Base-by-base conservation (phyloP, 441 rosid genomes). In the Capsella rubella region DNA sequence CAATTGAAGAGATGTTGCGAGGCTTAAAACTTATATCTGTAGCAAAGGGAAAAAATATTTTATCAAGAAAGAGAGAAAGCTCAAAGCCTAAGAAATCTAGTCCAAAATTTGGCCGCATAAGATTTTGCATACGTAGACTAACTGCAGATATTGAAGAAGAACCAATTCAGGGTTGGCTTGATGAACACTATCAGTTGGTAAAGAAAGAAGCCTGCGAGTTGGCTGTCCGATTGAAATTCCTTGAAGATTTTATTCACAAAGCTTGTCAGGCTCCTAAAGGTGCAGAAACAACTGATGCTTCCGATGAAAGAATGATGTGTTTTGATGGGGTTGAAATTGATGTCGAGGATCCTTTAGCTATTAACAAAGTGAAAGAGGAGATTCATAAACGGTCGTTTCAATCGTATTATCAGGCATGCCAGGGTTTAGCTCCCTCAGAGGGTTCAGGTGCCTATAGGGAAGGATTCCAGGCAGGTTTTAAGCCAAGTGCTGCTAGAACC, bases 141-240 rank as follows among this genome's bases (percentile, higher is more conserved):
- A 87, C 86, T 37, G 93, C 88, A 80, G 98, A 96, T 82, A 94
- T 96, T 49, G 99, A 96, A 85, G 99, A 96, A 82, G 99, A 96
- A 80, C 99, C 99, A 28, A 68, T 96, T 59, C 99, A 93, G 80
- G 99, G 99, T 43, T 96, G 99, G 99, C 98, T 94, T 85, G 99
- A 93, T 83, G 98, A 96, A 80, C 99, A 90, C 76, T 94, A 87
- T 81, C 87, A 79, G 53, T 84, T 96, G 80, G 80, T 89, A 89
- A 96, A 89, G 80, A 89, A 84, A 37, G 96, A 89, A 85, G 98
- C 98, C 34, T 77, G 84, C 80, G 99, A 96, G 84, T 83, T 88
- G 79, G 98, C 99, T 84, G 94, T 94, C 72, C 86, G 98, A 86
- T 79, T 88, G 87, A 89, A 91, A 74, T 87, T 89, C 85, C 86